These are phyloP conservation scores for Populus hybrid DNA, from an alignment of 441 rosid species.

Conservation along the genomic window DNA sequence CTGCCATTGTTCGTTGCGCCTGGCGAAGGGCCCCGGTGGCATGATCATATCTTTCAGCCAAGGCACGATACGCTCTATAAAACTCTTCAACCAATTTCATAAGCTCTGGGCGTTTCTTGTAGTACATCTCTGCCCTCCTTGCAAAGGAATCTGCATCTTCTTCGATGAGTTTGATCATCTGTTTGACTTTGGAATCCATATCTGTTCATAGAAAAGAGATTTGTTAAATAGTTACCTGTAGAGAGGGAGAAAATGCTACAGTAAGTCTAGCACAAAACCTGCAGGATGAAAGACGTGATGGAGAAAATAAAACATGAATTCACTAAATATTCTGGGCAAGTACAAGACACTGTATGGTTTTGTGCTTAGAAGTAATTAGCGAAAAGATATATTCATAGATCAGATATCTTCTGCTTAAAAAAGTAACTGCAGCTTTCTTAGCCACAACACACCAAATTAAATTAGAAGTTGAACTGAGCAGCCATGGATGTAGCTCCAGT, in stretches of 20 bases:
- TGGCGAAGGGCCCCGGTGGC: conserved; percentile 91
- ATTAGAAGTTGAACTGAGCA: background rate
- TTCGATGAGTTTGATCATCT: conserved; percentile 96
- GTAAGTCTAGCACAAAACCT: background rate
- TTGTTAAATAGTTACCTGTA: background rate
- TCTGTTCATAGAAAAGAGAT: conserved; percentile 47
- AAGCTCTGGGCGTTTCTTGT: conserved; percentile 94
- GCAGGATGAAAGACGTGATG: background rate
- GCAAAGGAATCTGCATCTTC: conserved; percentile 99
- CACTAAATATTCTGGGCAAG: background rate
- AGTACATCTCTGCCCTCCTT: conserved; percentile 97
- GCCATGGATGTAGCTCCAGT: background rate
- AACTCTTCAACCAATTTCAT: conserved; percentile 98
- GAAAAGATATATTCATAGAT: background rate
- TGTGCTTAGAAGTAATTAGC: background rate
- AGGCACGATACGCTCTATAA: conserved; percentile 19
- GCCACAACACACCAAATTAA: background rate
- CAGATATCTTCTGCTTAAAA: background rate
- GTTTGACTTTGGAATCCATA: conserved; percentile 92
- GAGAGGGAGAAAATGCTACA: background rate
- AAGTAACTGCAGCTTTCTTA: background rate
- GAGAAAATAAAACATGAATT: background rate
- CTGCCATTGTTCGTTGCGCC: conserved; percentile 85
- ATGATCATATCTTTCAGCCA: conserved; percentile 97
- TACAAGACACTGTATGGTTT: background rate